A percentile compares a stretch with the other conserved stretches of the same genome.
Evolutionary conservation across 1,284 basidiomycete genomes (phyloP).

Genomic region (Flammula alnicola): DNA sequence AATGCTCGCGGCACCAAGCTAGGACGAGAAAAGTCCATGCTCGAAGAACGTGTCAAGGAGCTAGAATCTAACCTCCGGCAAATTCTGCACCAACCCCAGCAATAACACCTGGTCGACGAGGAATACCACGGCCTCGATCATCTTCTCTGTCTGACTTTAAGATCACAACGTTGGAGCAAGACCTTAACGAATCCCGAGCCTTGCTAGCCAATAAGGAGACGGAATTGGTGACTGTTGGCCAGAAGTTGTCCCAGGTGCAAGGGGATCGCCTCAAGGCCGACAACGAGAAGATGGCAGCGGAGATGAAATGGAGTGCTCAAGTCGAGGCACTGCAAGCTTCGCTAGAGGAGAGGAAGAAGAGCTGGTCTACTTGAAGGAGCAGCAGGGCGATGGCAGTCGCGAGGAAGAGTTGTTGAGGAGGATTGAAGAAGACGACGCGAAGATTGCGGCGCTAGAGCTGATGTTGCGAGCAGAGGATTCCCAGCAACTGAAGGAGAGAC

Average conservation of each 20-base stretch:
- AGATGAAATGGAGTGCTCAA: conserved; percentile 47
- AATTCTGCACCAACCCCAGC: conserved; percentile 30
- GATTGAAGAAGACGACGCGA: conserved; percentile 70
- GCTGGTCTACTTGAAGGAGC: conserved; percentile 46
- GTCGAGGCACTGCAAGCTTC: conserved; percentile 46
- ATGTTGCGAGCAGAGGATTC: conserved; percentile 41
- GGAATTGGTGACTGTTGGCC: conserved; percentile 44
- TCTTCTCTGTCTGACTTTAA: conserved; percentile 49
- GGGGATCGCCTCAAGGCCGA: conserved; percentile 52
- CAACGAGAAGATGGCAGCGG: conserved; percentile 63
- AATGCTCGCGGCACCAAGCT: conserved; percentile 49
- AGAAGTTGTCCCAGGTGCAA: conserved; percentile 54
- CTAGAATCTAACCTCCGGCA: conserved; percentile 52
- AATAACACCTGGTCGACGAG: conserved; percentile 41
- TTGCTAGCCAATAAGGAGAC: conserved; percentile 47
- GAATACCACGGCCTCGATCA: conserved; percentile 31
- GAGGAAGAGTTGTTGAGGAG: conserved; percentile 62
- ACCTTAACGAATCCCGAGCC: conserved; percentile 51
- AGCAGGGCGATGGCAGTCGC: conserved; percentile 41
- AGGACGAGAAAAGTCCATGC: conserved; percentile 56
- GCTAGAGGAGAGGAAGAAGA: conserved; percentile 63
- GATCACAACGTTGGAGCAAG: conserved; percentile 55
- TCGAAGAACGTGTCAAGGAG: conserved; percentile 60
- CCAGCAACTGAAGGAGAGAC: conserved; percentile 40
- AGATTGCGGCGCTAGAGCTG: conserved; percentile 55